These are phyloP conservation scores for Brassica carinata DNA, from an alignment of 345 rosid genomes.

Conservation along the genomic window DNA sequence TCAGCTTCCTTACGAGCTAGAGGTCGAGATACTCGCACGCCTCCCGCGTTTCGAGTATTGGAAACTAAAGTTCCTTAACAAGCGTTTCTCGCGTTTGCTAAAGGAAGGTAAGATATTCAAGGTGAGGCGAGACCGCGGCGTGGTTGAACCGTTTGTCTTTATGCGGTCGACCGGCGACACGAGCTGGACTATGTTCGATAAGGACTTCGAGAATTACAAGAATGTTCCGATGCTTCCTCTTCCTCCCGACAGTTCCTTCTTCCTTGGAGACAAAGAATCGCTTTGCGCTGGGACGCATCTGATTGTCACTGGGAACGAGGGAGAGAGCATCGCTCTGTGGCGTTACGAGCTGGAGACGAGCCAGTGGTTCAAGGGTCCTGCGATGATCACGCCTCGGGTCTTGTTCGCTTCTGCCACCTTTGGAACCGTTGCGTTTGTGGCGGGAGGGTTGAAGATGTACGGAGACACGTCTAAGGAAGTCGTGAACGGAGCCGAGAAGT, in stretches of 20 bases:
- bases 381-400: constrained; percentile 70
- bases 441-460: constrained; percentile 59
- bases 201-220: constrained; percentile 48
- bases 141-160: constrained; percentile 70
- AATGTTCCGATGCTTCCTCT: constrained; percentile 73
- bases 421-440: constrained; percentile 65
- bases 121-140: constrained; percentile 59
- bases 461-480: constrained; percentile 39
- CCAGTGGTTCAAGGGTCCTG: constrained; percentile 75
- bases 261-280: constrained; percentile 69
- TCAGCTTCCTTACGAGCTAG: constrained; percentile 69
- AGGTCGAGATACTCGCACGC: constrained; percentile 69
- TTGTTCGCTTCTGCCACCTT: constrained; percentile 78
- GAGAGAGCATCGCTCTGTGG: constrained; percentile 62
- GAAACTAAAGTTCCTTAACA: constrained; percentile 62
- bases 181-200: constrained; percentile 73
- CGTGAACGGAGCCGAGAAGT: constrained; percentile 66
- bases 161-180: constrained; percentile 70
- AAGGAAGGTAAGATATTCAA: constrained; percentile 72
- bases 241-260: constrained; percentile 71
- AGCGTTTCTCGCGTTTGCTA: constrained; percentile 51
- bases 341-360: constrained; percentile 69
- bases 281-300: constrained; percentile 81
- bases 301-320: constrained; percentile 72
- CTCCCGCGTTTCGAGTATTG: constrained; percentile 72